Percentiles rank a stretch among this genome's conserved stretches.
These are phyloP conservation scores for Camelina sativa DNA, from an alignment of 345 rosid genomes.

Conservation along the genomic window DNA sequence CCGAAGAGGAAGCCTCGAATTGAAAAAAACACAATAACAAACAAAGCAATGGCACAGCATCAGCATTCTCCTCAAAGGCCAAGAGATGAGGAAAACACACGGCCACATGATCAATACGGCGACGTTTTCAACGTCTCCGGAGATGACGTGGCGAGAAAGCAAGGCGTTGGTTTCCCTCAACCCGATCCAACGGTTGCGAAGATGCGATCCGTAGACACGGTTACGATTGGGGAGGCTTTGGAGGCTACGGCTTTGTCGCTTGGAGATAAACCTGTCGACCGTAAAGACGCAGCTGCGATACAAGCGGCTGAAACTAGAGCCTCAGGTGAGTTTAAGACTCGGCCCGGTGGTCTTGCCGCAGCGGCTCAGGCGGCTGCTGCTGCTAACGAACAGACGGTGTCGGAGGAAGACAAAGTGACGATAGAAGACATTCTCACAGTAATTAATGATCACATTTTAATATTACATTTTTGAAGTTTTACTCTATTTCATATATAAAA, in stretches of 20 bases:
- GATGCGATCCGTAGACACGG: conserved; percentile 33
- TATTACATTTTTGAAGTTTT: background rate
- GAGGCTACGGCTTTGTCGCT: conserved; percentile 53
- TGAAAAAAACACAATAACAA: background rate
- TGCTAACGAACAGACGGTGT: conserved; percentile 37
- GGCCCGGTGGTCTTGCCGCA: conserved; percentile 51
- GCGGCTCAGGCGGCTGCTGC: conserved; percentile 56
- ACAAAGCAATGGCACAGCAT: conserved; percentile 29
- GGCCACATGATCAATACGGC: conserved; percentile 40
- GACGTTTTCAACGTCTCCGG: conserved; percentile 51
- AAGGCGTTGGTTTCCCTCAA: conserved; percentile 40
- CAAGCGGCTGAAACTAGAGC: conserved; percentile 61
- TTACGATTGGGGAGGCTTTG: conserved; percentile 61
- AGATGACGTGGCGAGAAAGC: conserved; percentile 31
- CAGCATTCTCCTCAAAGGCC: conserved; percentile 10
- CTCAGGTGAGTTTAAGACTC: conserved; percentile 32
- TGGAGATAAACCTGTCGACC: conserved; percentile 60
- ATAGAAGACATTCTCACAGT: conserved; percentile 54
- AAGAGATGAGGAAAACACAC: conserved; percentile 17
- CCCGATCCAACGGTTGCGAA: conserved; percentile 21
- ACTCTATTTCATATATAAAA: background rate
- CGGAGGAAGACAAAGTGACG: conserved; percentile 48
- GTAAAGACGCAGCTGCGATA: conserved; percentile 60
- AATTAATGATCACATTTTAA: conserved; percentile 1
- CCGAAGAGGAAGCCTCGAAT: background rate